A percentile compares a stretch with the other conserved stretches of the same genome.
Evolutionary conservation across 371 early-diverging fungal genomes (phyloP).

Genomic region (Basidiobolus meristosporus): DNA sequence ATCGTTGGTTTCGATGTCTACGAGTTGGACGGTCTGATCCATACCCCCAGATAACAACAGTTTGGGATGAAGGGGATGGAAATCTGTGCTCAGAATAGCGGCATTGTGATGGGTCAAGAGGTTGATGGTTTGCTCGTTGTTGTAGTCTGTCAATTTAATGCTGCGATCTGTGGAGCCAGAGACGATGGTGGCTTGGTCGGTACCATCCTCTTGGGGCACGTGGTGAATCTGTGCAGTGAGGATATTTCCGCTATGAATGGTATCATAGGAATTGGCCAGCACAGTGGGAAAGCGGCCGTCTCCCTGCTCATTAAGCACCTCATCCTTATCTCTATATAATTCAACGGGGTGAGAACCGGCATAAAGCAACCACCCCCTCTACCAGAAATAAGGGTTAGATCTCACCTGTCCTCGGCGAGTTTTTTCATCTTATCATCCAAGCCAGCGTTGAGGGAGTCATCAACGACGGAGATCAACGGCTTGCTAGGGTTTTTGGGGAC

Average conservation of each 20-base stretch:
- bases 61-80: constrained; percentile 30
- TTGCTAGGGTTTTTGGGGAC: constrained; percentile 6
- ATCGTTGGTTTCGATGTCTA: constrained; percentile 23
- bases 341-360: too few species aligned
- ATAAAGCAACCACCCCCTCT: neutral
- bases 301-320: too few species aligned
- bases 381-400: neutral
- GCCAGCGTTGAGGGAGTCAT: constrained; percentile 5
- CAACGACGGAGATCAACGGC: constrained; percentile 13
- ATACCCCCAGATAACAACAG: constrained; percentile 44
- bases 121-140: constrained; percentile 11
- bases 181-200: constrained; percentile 8
- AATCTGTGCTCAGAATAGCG: constrained; percentile 36
- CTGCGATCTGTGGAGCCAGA: constrained; percentile 40
- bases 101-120: constrained; percentile 30
- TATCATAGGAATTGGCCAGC: too few species aligned
- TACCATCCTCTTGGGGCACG: constrained; percentile 6
- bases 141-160: constrained; percentile 24
- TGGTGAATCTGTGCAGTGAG: constrained; percentile 13
- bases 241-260: constrained; percentile 28
- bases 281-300: too few species aligned
- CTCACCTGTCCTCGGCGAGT: constrained; percentile 8
- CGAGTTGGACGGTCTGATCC: constrained; percentile 41
- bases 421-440: constrained; percentile 3
- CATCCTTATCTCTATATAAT: too few species aligned